Evolutionary conservation across 139 green algal genomes (phyloP).

Genomic region (Chlorella sp.): DNA sequence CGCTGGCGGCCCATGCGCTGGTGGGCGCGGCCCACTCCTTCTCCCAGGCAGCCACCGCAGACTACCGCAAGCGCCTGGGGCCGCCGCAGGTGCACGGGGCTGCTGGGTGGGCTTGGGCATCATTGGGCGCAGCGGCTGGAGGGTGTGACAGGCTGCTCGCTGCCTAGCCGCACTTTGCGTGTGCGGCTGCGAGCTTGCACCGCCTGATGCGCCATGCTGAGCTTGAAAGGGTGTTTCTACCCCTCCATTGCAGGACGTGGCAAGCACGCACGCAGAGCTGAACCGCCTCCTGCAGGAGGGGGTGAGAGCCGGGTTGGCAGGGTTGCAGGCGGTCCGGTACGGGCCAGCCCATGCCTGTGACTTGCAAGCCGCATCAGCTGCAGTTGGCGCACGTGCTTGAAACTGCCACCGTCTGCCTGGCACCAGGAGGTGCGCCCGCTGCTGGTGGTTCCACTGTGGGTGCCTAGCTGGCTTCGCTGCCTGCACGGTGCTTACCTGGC

Average conservation of each 20-base stretch:
- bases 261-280: constrained; percentile 14
- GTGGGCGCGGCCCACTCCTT: constrained; percentile 30
- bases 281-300: constrained; percentile 46
- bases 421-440: too few species aligned
- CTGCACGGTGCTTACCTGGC: too few species aligned
- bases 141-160: background rate
- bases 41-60: constrained; percentile 5
- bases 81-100: constrained; percentile 2
- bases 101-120: too few species aligned
- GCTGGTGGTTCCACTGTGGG: too few species aligned
- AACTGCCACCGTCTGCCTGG: too few species aligned
- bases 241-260: constrained; percentile 2
- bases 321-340: too few species aligned
- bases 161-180: background rate
- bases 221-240: background rate
- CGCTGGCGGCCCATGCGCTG: constrained; percentile 38
- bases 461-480: too few species aligned
- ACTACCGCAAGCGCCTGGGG: constrained; percentile 5
- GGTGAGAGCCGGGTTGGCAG: background rate
- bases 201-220: background rate
- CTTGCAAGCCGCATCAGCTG: too few species aligned
- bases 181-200: background rate
- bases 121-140: background rate
- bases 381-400: too few species aligned
- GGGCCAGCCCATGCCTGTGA: too few species aligned